phyloP scores from a whole-genome alignment of 192 early-diverging fungal species.

The Linnemannia elongata region DNA sequence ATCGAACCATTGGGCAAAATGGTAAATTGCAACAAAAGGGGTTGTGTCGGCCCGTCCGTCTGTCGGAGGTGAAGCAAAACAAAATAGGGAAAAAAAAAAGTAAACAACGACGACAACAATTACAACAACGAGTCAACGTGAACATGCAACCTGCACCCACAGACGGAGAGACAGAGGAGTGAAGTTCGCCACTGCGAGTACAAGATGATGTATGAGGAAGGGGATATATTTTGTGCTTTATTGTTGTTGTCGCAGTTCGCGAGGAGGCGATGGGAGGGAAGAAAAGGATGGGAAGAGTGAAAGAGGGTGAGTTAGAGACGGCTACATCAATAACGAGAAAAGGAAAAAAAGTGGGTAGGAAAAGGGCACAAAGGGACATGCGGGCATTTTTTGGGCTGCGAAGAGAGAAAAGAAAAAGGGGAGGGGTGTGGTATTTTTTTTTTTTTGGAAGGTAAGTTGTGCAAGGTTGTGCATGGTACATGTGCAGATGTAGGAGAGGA shows the following conservation, averaged over 20 bases:
- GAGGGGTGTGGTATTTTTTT: neutral
- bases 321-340: neutral
- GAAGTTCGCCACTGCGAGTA: neutral
- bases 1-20: neutral
- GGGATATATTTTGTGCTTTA: neutral
- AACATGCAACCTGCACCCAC: neutral
- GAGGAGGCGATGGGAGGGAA: no score
- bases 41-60: neutral
- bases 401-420: neutral
- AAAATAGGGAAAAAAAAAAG: neutral
- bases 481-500: neutral
- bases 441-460: no score
- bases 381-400: neutral
- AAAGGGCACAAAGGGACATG: neutral
- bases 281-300: neutral
- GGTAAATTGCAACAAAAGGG: neutral
- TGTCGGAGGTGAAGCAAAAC: neutral
- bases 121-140: neutral
- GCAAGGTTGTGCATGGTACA: slow-evolving; percentile 1
- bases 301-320: neutral
- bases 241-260: neutral
- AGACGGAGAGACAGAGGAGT: slow-evolving; percentile 1
- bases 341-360: neutral
- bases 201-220: neutral
- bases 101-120: neutral